These are phyloP conservation scores for Pecoramyces ruminantium DNA, from an alignment of 192 early-diverging fungal species.

Conservation along the genomic window DNA sequence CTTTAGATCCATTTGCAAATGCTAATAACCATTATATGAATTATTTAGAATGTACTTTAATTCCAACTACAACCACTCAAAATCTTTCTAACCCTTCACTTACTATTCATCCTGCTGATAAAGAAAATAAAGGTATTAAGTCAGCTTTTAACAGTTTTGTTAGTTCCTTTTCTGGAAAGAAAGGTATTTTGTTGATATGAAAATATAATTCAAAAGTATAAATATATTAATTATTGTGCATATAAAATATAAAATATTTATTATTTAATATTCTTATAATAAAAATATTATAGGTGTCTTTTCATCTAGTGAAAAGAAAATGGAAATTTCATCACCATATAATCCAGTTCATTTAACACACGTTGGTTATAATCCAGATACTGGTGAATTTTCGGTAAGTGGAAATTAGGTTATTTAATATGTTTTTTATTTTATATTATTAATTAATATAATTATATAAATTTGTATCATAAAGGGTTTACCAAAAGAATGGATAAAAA, in stretches of 20 bases:
- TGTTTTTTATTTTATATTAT: too few species aligned
- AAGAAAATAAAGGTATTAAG: background rate
- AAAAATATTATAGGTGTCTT: background rate
- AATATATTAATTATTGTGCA: too few species aligned
- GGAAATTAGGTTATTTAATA: background rate
- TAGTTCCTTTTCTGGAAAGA: background rate
- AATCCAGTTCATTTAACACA: constrained; percentile 95
- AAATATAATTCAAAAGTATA: too few species aligned
- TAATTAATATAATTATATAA: background rate
- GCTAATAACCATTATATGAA: background rate
- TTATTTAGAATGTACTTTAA: background rate
- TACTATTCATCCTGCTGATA: background rate
- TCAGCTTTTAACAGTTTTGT: background rate
- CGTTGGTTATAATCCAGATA: constrained; percentile 91
- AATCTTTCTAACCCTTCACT: background rate
- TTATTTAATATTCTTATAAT: too few species aligned
- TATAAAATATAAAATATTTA: too few species aligned
- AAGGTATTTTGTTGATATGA: background rate
- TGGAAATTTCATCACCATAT: constrained; percentile 85
- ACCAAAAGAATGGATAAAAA: constrained; percentile 79
- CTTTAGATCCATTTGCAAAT: background rate
- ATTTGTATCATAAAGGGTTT: constrained; percentile 56
- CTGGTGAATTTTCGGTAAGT: constrained; percentile 79
- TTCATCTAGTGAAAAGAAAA: constrained; percentile 34
- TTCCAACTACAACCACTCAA: background rate